Percentiles rank a stretch among this genome's conserved stretches.
Evolutionary conservation across 2,329 filamentous ascomycete genomes (phyloP).

Genomic region (Fusarium sororula): DNA sequence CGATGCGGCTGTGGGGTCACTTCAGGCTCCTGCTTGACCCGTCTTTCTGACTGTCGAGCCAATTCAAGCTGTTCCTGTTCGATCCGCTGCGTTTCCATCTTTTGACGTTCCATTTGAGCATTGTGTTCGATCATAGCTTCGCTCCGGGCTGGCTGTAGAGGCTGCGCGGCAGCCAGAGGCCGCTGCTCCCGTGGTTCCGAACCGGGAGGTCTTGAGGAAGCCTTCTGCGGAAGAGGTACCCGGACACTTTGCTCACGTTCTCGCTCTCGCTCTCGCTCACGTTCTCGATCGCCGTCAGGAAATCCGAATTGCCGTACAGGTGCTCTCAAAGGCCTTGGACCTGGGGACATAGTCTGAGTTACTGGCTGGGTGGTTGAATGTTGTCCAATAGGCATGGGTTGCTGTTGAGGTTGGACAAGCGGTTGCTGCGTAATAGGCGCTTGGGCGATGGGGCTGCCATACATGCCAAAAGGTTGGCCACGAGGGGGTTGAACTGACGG

Average conservation of each 20-base stretch:
- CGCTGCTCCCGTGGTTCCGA: slow-evolving; percentile 49
- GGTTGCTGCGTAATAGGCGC: slow-evolving; percentile 49
- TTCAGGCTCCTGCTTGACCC: slow-evolving; percentile 63
- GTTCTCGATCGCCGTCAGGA: slow-evolving; percentile 46
- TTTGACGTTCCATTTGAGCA: slow-evolving; percentile 46
- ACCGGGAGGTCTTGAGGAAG: slow-evolving; percentile 42
- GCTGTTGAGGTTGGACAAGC: slow-evolving; percentile 41
- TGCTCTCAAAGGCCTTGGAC: slow-evolving; percentile 54
- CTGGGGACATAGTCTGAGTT: slow-evolving; percentile 59
- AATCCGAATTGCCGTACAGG: slow-evolving; percentile 56
- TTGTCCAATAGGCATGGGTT: slow-evolving; percentile 46
- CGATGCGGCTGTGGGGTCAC: slow-evolving; percentile 50
- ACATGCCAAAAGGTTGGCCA: slow-evolving; percentile 53
- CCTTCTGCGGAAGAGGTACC: slow-evolving; percentile 54
- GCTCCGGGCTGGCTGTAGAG: slow-evolving; percentile 46
- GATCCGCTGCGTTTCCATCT: slow-evolving; percentile 45
- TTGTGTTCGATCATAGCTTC: slow-evolving; percentile 46
- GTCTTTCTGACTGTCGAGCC: slow-evolving; percentile 42
- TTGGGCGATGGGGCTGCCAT: slow-evolving; percentile 59
- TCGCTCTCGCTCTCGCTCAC: slow-evolving; percentile 44
- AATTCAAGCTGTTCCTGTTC: slow-evolving; percentile 44
- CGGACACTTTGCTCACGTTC: slow-evolving; percentile 48
- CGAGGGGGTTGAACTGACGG: slow-evolving; percentile 45
- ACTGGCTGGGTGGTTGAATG: slow-evolving; percentile 51
- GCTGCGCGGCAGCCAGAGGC: slow-evolving; percentile 48